A percentile compares a stretch with the other conserved stretches of the same genome.
Conservation (phyloP, 371 early-diverging fungal species). For the Furculomyces boomerangus region DNA sequence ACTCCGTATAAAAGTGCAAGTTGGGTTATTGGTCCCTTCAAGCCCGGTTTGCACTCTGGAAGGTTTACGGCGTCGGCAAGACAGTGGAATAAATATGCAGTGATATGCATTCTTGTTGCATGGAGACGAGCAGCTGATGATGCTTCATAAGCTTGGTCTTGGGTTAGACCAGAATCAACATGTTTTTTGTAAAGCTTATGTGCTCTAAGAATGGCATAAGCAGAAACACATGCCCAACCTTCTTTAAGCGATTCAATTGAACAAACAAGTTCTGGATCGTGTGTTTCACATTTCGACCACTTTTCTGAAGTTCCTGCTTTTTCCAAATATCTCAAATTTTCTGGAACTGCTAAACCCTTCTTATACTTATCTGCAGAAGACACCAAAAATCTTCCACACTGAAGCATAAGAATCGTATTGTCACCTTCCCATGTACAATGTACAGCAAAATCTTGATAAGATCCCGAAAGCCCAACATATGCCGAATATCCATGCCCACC, state of each 20-base stretch:
- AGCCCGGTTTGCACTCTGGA: constrained; percentile 16
- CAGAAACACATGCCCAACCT: constrained; percentile 71
- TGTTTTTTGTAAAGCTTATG: constrained; percentile 56
- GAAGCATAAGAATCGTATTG: constrained; percentile 79
- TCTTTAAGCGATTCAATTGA: constrained; percentile 45
- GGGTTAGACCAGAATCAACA: constrained; percentile 41
- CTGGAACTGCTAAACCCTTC: constrained; percentile 53
- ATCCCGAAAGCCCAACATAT: constrained; percentile 71
- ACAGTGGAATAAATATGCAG: constrained; percentile 68
- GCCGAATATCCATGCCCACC: constrained; percentile 88
- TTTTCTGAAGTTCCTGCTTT: constrained; percentile 5
- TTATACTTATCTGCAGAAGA: constrained; percentile 57
- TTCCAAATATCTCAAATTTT: constrained; percentile 61
- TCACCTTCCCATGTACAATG: constrained; percentile 90
- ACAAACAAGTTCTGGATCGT: constrained; percentile 28
- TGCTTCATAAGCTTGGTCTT: constrained; percentile 72
- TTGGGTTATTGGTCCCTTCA: constrained; percentile 30
- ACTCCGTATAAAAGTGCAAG: constrained; percentile 68
- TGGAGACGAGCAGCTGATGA: constrained; percentile 65
- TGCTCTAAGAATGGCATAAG: constrained; percentile 63
- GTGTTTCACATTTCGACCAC: constrained; percentile 7
- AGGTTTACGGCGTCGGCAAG: constrained; percentile 56
- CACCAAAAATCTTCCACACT: constrained; percentile 77
- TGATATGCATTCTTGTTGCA: constrained; percentile 73
- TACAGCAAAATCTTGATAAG: constrained; percentile 80